phyloP scores from a whole-genome alignment of 2,329 filamentous ascomycete species.

The Monosporascus sp. region DNA sequence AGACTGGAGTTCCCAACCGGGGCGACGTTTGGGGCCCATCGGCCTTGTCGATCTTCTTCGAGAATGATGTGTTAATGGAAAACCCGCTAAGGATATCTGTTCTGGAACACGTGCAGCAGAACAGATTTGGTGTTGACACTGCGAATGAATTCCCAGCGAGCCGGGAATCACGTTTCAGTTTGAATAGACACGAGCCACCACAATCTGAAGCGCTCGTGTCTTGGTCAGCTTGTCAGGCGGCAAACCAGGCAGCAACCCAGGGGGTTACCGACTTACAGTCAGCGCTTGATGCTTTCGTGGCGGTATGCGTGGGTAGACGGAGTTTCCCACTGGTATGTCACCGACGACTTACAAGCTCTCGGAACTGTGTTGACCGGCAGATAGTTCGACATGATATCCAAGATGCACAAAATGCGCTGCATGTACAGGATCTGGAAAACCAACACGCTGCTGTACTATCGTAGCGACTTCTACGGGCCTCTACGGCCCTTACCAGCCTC shows the following conservation, averaged over 20 bases:
- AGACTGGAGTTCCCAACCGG: neutral
- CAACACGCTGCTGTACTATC: neutral
- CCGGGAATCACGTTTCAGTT: neutral
- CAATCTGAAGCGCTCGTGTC: neutral
- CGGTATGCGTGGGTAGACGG: neutral
- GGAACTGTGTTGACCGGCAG: neutral
- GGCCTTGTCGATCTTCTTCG: neutral
- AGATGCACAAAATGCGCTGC: neutral
- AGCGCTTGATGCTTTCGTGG: neutral
- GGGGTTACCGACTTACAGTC: neutral
- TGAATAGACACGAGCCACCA: neutral
- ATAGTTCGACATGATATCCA: neutral
- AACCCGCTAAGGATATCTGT: neutral
- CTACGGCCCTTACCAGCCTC: neutral
- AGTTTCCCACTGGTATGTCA: neutral
- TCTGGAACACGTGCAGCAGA: neutral
- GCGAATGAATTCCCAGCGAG: neutral
- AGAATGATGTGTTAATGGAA: neutral
- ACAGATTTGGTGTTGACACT: neutral
- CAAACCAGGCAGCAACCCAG: neutral
- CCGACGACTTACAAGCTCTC: neutral
- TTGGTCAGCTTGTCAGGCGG: neutral
- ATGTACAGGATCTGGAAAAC: slow-evolving; percentile 1
- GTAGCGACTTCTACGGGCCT: neutral
- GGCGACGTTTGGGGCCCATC: neutral